These are phyloP conservation scores for Teratosphaeriaceae sp. DNA, from an alignment of 2,329 filamentous ascomycete genomes.

Conservation along the genomic window DNA sequence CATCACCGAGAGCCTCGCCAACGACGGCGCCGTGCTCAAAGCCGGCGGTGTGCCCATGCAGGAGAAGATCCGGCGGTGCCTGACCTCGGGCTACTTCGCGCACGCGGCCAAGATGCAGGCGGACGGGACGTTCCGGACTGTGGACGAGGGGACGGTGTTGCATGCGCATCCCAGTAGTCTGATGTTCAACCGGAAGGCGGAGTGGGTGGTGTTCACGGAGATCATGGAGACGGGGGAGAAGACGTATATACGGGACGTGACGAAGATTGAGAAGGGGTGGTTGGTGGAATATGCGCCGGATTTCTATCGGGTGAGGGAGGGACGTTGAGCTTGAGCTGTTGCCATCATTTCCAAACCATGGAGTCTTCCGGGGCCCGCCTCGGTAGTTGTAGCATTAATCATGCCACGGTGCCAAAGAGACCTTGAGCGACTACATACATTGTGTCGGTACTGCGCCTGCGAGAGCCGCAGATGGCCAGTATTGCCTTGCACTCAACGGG, in stretches of 20 bases:
- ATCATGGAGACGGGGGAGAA: conserved; percentile 84
- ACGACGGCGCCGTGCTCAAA: conserved; percentile 24
- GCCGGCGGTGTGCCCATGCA: conserved; percentile 43
- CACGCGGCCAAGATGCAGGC: conserved; percentile 91
- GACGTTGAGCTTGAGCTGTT: too few relatives aligned
- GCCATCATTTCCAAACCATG: too few relatives aligned
- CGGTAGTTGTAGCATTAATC: too few relatives aligned
- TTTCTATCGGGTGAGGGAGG: too few relatives aligned
- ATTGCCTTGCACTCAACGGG: too few relatives aligned
- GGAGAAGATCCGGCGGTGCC: conserved; percentile 74
- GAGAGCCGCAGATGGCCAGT: too few relatives aligned
- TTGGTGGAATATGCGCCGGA: too few relatives aligned
- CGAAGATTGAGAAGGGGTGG: conserved; percentile 92
- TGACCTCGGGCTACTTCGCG: conserved; percentile 86
- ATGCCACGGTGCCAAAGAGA: too few relatives aligned
- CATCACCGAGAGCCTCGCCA: conserved; percentile 56
- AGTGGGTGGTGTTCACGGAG: conserved; percentile 95
- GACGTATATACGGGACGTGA: conserved; percentile 83
- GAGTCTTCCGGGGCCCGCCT: too few relatives aligned
- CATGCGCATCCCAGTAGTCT: conserved; percentile 87
- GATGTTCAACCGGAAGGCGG: conserved; percentile 93
- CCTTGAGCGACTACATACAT: too few relatives aligned
- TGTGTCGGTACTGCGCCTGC: too few relatives aligned
- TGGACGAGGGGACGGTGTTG: conserved; percentile 59
- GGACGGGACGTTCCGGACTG: conserved; percentile 81